Evolutionary conservation across 306 rosid species (phyloP), one percentile per base, ranked within the genome.

Genomic region (Mimosa bimucronata): DNA sequence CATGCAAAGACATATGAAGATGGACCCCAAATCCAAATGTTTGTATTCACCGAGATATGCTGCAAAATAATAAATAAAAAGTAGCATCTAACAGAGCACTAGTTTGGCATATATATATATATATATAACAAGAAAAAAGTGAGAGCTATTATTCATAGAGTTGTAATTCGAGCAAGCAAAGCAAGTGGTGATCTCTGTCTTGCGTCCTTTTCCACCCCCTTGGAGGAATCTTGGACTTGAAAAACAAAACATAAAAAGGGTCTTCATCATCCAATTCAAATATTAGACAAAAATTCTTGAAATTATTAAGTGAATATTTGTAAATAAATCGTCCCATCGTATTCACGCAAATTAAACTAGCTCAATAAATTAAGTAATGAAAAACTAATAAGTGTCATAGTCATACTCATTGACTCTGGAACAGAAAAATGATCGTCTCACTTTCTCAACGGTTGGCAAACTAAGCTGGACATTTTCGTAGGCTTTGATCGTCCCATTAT

Each of bases 381-480:
- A 21, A 34, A 80, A 40, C 40, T 26, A 40, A 34, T 34, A 81
- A 79, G 82, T 58, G 62, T 45, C 61, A 46, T 73, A 21, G 50
- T 74, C 65, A 7, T 61, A 18, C 67, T 46, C 81, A 65, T 83
- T 79, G 83, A 87, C 89, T 85, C 76, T 65, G 28, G 44, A 31
- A 77, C 76, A 71, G 50, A 64, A 9, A 9, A 23, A 37, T 50
- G 78, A 76, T 50, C 53, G 80, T 79, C 79, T 28, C 65, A 68
- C 46, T 66, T 81, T 87, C 79, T 81, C 86, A 82, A 84, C 80
- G 85, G 88, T 82, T 82, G 87, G 85, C 83, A 77, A 86, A 81
- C 82, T 42, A 84, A 84, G 81, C 52, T 30, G 70, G 82, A 86
- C 82, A 68, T 26, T 80, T 80, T 38, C 67, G 76, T 58, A 28